A percentile compares a stretch with the other conserved stretches of the same genome.
Evolutionary conservation across 345 rosid genomes (phyloP).

Genomic region (Cardamine resedifolia): DNA sequence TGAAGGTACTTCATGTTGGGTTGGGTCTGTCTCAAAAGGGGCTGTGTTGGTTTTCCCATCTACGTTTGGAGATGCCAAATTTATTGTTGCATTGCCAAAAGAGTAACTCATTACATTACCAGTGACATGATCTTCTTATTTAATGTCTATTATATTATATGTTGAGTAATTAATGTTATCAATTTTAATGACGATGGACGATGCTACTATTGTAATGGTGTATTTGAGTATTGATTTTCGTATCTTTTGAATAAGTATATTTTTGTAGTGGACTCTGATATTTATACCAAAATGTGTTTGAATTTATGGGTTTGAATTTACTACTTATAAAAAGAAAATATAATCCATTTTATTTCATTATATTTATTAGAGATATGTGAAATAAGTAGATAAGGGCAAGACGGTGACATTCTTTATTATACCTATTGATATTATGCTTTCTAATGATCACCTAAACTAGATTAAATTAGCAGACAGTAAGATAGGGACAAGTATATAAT

Average conservation of each 20-base stretch:
- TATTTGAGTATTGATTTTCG: slow-evolving; percentile 11
- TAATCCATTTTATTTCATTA: background rate
- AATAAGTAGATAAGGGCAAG: background rate
- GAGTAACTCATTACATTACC: background rate
- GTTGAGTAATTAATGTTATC: slow-evolving; percentile 5
- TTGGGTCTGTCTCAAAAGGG: slow-evolving; percentile 44
- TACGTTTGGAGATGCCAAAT: slow-evolving; percentile 21
- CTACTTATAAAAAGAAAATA: background rate
- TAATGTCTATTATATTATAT: background rate
- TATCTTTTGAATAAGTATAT: too few species aligned
- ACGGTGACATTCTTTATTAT: background rate
- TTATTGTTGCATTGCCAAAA: slow-evolving; percentile 30
- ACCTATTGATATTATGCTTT: background rate
- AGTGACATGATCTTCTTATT: background rate
- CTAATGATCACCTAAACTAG: background rate
- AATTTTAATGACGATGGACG: background rate
- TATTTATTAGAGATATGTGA: background rate
- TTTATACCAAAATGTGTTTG: too few species aligned
- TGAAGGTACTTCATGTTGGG: slow-evolving; percentile 50
- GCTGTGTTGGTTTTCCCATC: slow-evolving; percentile 46
- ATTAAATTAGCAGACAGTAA: background rate
- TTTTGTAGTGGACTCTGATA: too few species aligned
- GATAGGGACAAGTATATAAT: background rate
- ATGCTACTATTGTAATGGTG: background rate
- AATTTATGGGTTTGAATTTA: background rate